Base-by-base conservation (phyloP, 495 filamentous ascomycete species). In the Penicillium steckii region DNA sequence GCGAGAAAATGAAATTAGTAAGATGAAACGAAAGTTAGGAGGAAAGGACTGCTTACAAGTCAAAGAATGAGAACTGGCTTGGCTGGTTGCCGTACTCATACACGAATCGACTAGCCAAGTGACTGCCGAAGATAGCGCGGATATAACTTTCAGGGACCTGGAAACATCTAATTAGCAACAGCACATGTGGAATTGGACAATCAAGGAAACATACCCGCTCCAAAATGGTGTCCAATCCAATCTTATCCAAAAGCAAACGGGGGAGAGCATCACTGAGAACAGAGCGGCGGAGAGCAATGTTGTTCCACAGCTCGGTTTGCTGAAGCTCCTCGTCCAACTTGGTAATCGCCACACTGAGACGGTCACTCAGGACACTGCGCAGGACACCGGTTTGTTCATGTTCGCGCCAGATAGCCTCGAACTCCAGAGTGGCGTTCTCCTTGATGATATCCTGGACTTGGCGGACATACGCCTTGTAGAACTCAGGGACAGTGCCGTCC, bases 401-500 rank as follows among this genome's bases (percentile, higher is more conserved):
- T 69, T 97, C 94, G 50, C 86, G 83, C 94, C 94, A 98, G 69
- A 98, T 92, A 46, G 94, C 94, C 70, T 97, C 95, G 52, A 98
- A 98, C 72, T 98, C 94, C 44, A 98, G 81, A 2, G 79, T 75
- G 38, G 95, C 94, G 56, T 98, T 98, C 41, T 87, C 79, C 72
- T 89, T 84, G 71, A 98, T 96, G 40, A 84, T 87, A 33, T 81
- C 80, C 69, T 98, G 94, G 2, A 97, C 95, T 48, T 89, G 79
- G 74, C 88, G 89, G 60, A 98, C 94, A 57, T 98, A 98, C 13
- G 83, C 81, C 62, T 87, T 74, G 81, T 98, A 98, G 79, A 98
- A 98, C 22, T 82, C 80, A 0, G 94, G 94, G 2, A 84, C 85
- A 25, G 85, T 84, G 48, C 91, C 95, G 53, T 88, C 81, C 42